Base-by-base conservation (phyloP, 2,329 filamentous ascomycete species). In the Phoma herbarum region DNA sequence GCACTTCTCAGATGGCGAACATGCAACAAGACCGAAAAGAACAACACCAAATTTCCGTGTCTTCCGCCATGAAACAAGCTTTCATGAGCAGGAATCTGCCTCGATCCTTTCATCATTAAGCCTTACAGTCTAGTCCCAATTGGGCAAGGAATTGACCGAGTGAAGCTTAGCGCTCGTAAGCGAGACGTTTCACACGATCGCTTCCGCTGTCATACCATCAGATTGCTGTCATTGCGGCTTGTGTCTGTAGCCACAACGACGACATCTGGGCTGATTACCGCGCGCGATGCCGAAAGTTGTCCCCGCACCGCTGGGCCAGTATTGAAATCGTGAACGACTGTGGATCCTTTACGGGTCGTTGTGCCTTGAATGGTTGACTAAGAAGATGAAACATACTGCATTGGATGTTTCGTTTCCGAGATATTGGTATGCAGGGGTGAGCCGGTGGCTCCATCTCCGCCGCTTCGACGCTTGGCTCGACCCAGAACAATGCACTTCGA, bases 291-390 rank as follows among this genome's bases (percentile, higher is more conserved):
- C 52, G 57, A 39, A 53, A 49, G 12, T 18, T 18, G 44, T 33
- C 39, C 62, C 61, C 59, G 60, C 45, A 61, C 66, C 64, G 65
- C 53, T 58, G 57, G 56, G 50, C 63, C 60, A 64, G 66, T 61
- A 65, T 59, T 63, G 60, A 62, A 58, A 56, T 28, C n/a, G 41
- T n/a, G 37, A 48, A 11, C 12, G 43, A 52, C 33, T 54, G 50
- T 64, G 61, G 64, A 57, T 52, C 60, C 52, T 62, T 57, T 53
- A 57, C 61, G 64, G 57, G 64, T 66, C 50, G 56, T 61, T 57
- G 49, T 51, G 67, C 64, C 59, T 59, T 43, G 47, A 52, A 53
- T 57, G 29, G 47, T 35, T 57, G 47, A 57, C 55, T 56, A 49
- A 53, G 48, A 48, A 46, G 45, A 43, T 50, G 54, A 52, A 52